Percentiles rank a stretch among this genome's conserved stretches.
These are phyloP conservation scores for Eutrema heterophyllum DNA, from an alignment of 345 rosid genomes.

Conservation along the genomic window DNA sequence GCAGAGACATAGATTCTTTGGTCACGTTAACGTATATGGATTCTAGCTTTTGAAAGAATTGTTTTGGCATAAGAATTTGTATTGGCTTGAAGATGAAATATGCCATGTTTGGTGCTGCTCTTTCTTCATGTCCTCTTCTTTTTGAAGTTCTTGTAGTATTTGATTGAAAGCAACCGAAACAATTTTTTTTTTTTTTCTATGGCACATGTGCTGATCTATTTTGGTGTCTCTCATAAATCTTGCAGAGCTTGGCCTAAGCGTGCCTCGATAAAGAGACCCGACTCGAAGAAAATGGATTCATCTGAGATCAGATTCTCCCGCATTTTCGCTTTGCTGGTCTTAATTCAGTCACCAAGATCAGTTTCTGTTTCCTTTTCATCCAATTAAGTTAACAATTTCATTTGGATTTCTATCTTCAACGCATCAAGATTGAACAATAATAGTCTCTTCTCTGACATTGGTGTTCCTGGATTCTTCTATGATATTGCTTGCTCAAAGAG, in stretches of 20 bases:
- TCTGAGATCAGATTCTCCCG: constrained; percentile 6
- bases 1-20: background rate
- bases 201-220: background rate
- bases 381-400: background rate
- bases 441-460: background rate
- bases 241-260: constrained; percentile 77
- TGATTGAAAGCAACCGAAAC: background rate
- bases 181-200: background rate
- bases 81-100: background rate
- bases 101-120: background rate
- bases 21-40: background rate
- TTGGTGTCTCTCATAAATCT: constrained; percentile 4
- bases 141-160: background rate
- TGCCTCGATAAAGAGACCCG: constrained; percentile 55
- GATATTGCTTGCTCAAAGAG: no score
- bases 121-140: background rate
- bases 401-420: background rate
- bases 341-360: background rate
- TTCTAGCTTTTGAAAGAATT: background rate
- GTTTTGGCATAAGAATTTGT: background rate
- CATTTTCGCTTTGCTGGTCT: constrained; percentile 16
- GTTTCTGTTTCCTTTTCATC: constrained; percentile 2
- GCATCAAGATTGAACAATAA: background rate
- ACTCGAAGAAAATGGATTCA: constrained; percentile 1
- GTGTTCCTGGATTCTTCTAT: background rate